These are phyloP conservation scores for Pecoramyces ruminantium DNA, from an alignment of 192 early-diverging fungal genomes.

Conservation along the genomic window DNA sequence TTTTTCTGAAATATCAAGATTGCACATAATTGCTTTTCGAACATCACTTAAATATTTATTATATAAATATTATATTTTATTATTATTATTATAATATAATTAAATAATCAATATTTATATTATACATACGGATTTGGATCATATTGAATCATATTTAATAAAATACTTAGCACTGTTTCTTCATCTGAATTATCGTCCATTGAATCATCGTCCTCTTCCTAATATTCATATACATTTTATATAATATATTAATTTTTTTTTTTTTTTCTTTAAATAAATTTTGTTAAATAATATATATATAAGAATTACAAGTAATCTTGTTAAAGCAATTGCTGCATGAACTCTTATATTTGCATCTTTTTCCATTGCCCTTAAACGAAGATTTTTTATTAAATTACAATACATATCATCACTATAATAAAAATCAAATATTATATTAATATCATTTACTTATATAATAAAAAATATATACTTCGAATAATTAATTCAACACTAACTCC, in stretches of 20 bases:
- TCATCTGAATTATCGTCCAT: constrained; percentile 14
- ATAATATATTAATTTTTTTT: too few species aligned
- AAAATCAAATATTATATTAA: too few species aligned
- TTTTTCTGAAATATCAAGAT: constrained; percentile 39
- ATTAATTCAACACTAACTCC: constrained; percentile 28
- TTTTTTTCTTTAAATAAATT: background rate
- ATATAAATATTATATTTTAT: background rate
- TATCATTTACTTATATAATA: background rate
- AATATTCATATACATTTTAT: constrained; percentile 14
- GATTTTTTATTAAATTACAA: constrained; percentile 38
- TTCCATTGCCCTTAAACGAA: constrained; percentile 57
- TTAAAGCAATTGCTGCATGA: constrained; percentile 59
- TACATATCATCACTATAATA: constrained; percentile 70
- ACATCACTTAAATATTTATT: constrained; percentile 70
- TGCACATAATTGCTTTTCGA: constrained; percentile 59
- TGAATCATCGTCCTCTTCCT: constrained; percentile 16
- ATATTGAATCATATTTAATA: constrained; percentile 46
- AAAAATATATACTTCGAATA: too few species aligned
- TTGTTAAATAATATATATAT: background rate
- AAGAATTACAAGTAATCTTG: constrained; percentile 42
- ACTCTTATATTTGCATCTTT: constrained; percentile 63
- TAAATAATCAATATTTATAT: background rate
- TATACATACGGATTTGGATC: constrained; percentile 54
- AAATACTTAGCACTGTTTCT: constrained; percentile 35
- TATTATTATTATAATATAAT: background rate